Conservation (phyloP, 805 yeast genomes). For the Ogataea nakhonphanomensis region DNA sequence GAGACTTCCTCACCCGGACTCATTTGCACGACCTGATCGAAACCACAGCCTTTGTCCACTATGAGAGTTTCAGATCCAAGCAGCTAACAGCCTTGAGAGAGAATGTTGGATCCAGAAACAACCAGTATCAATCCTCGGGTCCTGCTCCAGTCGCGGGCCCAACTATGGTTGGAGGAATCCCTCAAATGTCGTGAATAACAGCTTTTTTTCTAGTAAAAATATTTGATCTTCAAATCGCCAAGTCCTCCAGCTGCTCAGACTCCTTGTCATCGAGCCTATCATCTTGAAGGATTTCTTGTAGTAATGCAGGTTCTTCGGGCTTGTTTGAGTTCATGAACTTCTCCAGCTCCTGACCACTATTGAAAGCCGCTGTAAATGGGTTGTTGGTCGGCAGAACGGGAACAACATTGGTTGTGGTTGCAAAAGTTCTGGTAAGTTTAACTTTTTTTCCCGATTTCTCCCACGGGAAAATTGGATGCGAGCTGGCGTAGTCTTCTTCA, state of each 20-base stretch:
- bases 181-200: constrained; percentile 10
- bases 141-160: constrained; percentile 4
- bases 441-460: constrained; percentile 18
- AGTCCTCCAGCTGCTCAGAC: constrained; percentile 5
- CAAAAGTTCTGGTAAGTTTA: constrained; percentile 21
- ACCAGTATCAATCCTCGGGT: constrained; percentile 27
- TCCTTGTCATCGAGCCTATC: constrained; percentile 16
- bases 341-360: constrained; percentile 14
- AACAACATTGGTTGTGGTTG: constrained; percentile 7
- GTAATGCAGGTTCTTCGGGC: constrained; percentile 1
- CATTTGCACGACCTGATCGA: constrained; percentile 95
- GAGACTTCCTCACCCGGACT: constrained; percentile 92
- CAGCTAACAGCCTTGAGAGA: constrained; percentile 93
- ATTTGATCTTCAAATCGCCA: not conserved
- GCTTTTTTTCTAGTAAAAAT: constrained; percentile 8
- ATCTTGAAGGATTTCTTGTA: constrained; percentile 7
- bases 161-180: constrained; percentile 10
- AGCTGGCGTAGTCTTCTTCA: constrained; percentile 21
- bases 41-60: constrained; percentile 81
- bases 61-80: constrained; percentile 89
- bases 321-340: constrained; percentile 7
- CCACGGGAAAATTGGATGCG: constrained; percentile 38
- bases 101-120: constrained; percentile 54
- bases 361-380: constrained; percentile 17
- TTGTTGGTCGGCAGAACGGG: constrained; percentile 1